phyloP scores from a whole-genome alignment of 805 yeast genomes.

The Metschnikowia cerradonensis region DNA sequence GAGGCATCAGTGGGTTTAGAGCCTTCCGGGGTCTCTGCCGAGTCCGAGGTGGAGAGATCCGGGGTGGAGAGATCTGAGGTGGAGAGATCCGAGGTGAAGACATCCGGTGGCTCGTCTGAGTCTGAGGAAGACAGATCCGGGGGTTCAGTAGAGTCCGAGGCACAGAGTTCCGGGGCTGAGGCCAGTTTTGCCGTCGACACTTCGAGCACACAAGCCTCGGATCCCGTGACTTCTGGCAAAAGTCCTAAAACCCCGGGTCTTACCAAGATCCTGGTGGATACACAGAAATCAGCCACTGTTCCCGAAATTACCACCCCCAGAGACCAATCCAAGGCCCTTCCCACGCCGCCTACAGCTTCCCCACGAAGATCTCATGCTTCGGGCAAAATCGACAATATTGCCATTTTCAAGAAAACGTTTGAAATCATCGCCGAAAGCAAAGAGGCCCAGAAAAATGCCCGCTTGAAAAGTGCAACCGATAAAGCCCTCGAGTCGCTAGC shows the following conservation, averaged over 20 bases:
- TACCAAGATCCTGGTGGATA: background rate
- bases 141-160: too few relatives aligned
- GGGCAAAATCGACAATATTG: constrained; percentile 22
- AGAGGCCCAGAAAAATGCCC: constrained; percentile 54
- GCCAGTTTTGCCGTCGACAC: too few relatives aligned
- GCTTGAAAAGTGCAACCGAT: constrained; percentile 33
- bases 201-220: too few relatives aligned
- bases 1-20: too few relatives aligned
- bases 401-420: constrained; percentile 50
- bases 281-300: background rate
- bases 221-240: too few relatives aligned
- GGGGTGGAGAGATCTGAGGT: too few relatives aligned
- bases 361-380: background rate
- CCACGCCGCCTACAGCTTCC: background rate
- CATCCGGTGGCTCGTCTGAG: too few relatives aligned
- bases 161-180: too few relatives aligned
- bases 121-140: too few relatives aligned
- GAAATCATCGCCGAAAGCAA: constrained; percentile 53
- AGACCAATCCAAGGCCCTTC: background rate
- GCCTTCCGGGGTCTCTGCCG: too few relatives aligned
- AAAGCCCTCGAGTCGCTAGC: constrained; percentile 40
- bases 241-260: background rate
- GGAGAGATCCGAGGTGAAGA: too few relatives aligned
- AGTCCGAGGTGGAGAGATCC: too few relatives aligned
- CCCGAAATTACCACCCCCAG: background rate